Percentiles rank a stretch among this genome's conserved stretches.
Evolutionary conservation across 768 basidiomycete species (phyloP).

Genomic region (Sarcodon aspratus): DNA sequence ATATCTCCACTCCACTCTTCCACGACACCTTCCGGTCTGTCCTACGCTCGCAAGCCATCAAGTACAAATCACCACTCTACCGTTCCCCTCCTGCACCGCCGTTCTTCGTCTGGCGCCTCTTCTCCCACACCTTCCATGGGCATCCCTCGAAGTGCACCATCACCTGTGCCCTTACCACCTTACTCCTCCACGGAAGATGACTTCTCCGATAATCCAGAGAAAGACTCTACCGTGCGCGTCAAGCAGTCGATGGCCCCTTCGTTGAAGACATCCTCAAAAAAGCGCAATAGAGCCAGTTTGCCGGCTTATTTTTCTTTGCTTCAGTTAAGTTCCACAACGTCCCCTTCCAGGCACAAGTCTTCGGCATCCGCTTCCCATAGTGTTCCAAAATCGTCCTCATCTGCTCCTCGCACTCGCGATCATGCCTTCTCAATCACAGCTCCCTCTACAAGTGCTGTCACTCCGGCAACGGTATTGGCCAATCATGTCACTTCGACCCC

Average conservation of each 20-base stretch:
- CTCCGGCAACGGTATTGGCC: conserved; percentile 5
- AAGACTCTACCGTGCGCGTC: conserved; percentile 13
- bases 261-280: conserved; percentile 17
- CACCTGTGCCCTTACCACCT: conserved; percentile 21
- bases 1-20: too few species aligned
- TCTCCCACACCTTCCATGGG: conserved; percentile 17
- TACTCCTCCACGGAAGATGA: conserved; percentile 16
- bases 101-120: conserved; percentile 35
- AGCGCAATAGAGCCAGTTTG: conserved; percentile 60
- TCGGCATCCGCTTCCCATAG: conserved; percentile 6
- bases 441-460: conserved; percentile 5
- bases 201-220: conserved; percentile 30
- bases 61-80: conserved; percentile 58
- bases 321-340: conserved; percentile 31
- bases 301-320: conserved; percentile 70
- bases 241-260: conserved; percentile 18
- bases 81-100: conserved; percentile 43
- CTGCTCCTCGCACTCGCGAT: conserved; percentile 9
- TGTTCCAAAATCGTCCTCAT: conserved; percentile 8
- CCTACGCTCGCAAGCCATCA: conserved; percentile 61
- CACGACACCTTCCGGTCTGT: conserved; percentile 29
- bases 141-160: conserved; percentile 10
- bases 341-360: conserved; percentile 3
- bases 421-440: conserved; percentile 14
- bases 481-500: conserved; percentile 10